These are phyloP conservation scores for Stagonosporopsis tanaceti DNA, from an alignment of 2,329 filamentous ascomycete species.

Conservation along the genomic window DNA sequence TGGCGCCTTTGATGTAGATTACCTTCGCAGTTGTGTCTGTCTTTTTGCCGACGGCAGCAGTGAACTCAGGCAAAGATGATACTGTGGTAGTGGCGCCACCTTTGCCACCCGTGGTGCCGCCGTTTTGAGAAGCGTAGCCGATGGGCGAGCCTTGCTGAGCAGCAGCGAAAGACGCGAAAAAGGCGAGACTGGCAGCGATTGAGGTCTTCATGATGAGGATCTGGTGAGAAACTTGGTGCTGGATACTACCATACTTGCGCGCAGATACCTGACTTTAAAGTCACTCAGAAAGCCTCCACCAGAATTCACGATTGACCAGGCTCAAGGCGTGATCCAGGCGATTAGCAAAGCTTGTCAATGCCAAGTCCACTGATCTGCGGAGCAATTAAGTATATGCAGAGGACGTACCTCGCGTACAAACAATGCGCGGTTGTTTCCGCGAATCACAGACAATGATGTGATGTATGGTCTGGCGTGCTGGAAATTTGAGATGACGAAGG, in stretches of 20 bases:
- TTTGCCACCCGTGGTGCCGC: slow-evolving; percentile 51
- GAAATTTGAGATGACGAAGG: not conserved
- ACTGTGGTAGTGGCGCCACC: slow-evolving; percentile 48
- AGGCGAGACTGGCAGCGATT: not conserved
- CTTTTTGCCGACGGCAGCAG: slow-evolving; percentile 50
- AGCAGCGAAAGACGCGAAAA: slow-evolving; percentile 1
- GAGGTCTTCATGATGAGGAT: slow-evolving; percentile 5
- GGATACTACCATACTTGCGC: not conserved
- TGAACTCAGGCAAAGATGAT: slow-evolving; percentile 49
- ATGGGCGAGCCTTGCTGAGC: slow-evolving; percentile 26
- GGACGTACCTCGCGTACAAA: not conserved
- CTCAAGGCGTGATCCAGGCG: slow-evolving; percentile 3
- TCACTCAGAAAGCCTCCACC: not conserved
- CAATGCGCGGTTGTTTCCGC: not conserved
- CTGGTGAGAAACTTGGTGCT: not conserved
- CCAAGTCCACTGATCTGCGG: slow-evolving; percentile 1
- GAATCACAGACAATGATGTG: not conserved
- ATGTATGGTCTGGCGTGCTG: not conserved
- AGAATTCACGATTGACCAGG: not conserved
- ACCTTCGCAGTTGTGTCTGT: slow-evolving; percentile 54
- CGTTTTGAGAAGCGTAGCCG: slow-evolving; percentile 45
- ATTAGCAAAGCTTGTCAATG: slow-evolving; percentile 10
- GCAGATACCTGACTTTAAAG: slow-evolving; percentile 1
- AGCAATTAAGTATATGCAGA: not conserved
- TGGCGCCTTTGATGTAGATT: slow-evolving; percentile 57